Conservation (phyloP, 495 filamentous ascomycete genomes). For the Hamigera avellanea region DNA sequence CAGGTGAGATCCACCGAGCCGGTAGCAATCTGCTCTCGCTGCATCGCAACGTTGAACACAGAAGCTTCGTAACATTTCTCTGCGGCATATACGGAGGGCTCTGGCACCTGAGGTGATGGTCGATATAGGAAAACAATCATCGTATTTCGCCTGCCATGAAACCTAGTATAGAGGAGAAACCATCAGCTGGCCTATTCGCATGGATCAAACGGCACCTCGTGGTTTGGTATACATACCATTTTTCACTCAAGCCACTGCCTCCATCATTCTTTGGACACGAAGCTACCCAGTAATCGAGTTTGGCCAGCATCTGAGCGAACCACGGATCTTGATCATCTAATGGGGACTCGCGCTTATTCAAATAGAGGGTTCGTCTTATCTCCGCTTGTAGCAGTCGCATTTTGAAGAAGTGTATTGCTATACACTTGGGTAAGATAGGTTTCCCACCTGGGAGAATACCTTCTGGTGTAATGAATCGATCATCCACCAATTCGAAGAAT, state of each 20-base stretch:
- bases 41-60: slow-evolving; percentile 65
- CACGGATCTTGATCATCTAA: slow-evolving; percentile 69
- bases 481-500: slow-evolving; percentile 68
- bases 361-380: slow-evolving; percentile 71
- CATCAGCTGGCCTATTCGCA: no score
- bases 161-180: slow-evolving; percentile 54
- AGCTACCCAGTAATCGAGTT: slow-evolving; percentile 61
- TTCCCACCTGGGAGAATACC: slow-evolving; percentile 57
- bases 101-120: slow-evolving; percentile 81
- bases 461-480: slow-evolving; percentile 67
- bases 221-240: slow-evolving; percentile 52
- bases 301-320: slow-evolving; percentile 69
- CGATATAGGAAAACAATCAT: slow-evolving; percentile 78
- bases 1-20: slow-evolving; percentile 76
- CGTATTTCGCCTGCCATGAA: slow-evolving; percentile 62
- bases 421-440: slow-evolving; percentile 63
- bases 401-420: slow-evolving; percentile 83
- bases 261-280: slow-evolving; percentile 49
- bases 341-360: slow-evolving; percentile 61
- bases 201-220: no score
- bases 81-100: slow-evolving; percentile 65
- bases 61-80: slow-evolving; percentile 71
- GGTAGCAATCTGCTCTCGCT: slow-evolving; percentile 61
- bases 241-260: slow-evolving; percentile 52
- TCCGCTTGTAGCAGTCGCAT: slow-evolving; percentile 86